These are phyloP conservation scores for Thielaviopsis musarum DNA, from an alignment of 2,329 filamentous ascomycete species.

Conservation along the genomic window DNA sequence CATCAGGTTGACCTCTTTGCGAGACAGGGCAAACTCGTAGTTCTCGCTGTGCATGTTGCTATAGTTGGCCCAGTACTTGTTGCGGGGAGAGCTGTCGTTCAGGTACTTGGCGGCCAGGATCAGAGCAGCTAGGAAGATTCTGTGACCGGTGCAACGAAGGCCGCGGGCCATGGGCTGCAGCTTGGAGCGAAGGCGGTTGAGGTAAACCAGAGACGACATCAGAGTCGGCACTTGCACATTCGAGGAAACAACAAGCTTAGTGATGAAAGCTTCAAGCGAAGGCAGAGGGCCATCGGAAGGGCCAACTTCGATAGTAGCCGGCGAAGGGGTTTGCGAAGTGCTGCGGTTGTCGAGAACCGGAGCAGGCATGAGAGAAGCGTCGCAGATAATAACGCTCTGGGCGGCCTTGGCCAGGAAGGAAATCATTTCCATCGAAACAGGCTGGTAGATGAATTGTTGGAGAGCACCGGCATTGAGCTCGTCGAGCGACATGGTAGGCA, in stretches of 20 bases:
- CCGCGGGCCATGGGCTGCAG: constrained; percentile 91
- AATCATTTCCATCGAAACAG: constrained; percentile 63
- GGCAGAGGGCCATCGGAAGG: constrained; percentile 45
- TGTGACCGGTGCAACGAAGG: constrained; percentile 88
- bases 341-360: constrained; percentile 15
- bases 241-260: constrained; percentile 73
- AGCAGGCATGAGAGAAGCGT: constrained; percentile 38
- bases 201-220: constrained; percentile 93
- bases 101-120: constrained; percentile 90
- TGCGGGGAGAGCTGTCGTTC: constrained; percentile 97
- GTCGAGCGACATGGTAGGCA: constrained; percentile 26
- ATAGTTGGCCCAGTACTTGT: constrained; percentile 99
- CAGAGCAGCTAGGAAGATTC: constrained; percentile 83
- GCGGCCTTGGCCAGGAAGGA: constrained; percentile 58
- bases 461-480: constrained; percentile 58
- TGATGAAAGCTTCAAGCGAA: constrained; percentile 79
- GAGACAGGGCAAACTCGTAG: constrained; percentile 71
- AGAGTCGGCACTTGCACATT: constrained; percentile 95
- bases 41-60: constrained; percentile 52
- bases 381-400: constrained; percentile 64
- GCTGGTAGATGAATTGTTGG: constrained; percentile 64
- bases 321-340: constrained; percentile 30
- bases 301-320: constrained; percentile 29
- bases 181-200: constrained; percentile 64
- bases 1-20: constrained; percentile 97